Base-by-base conservation (phyloP, 495 filamentous ascomycete species). In the Aspergillus bridgeri region DNA sequence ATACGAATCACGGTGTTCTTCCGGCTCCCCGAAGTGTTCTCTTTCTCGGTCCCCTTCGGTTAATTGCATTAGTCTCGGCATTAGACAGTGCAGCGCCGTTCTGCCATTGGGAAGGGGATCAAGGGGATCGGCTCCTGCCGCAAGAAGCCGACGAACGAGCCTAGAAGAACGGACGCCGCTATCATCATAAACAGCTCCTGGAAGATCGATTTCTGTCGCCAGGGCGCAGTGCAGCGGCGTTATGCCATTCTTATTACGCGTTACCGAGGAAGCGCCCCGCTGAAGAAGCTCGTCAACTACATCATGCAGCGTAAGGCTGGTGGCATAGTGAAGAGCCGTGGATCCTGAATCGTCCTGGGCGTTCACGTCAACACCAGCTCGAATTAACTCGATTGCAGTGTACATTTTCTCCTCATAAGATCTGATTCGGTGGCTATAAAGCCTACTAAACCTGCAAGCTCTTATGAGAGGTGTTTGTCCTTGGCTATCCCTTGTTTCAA, bases 291-390 rank as follows among this genome's bases (percentile, higher is more conserved):
- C 22, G 6, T 6, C 9, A 15, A 47, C 48, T 3, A 46, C 47
- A 1, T 21, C 17, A 11, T 9, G 0, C 21, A 52, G 22, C 3
- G 38, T 48, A 20, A 60, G 60, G 1, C 63, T 61, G 1, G 67
- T 51, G 24, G 69, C 65, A 42, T 59, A 59, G 47, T 71, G 55
- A 6, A 73, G 42, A 2, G 70, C 62, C 1, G 65, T 64, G 22
- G 49, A 62, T 19, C 63, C 63, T 13, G 25, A 23, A 43, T 29
- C 47, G 51, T 69, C 63, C 43, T 47, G 46, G 5, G 33, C 48
- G 56, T 58, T 46, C 8, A 58, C 25, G 25, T 58, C 47, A 9
- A 42, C 56, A 8, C 48, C 56, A 9, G 22, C 44, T 2, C 24
- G 21, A 15, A 58, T 52, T 8, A 58, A 48, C 25, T 51, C 33